Percentiles rank a stretch among this genome's conserved stretches.
phyloP scores from a whole-genome alignment of 345 rosid genomes.

The Clarkia xantiana region DNA sequence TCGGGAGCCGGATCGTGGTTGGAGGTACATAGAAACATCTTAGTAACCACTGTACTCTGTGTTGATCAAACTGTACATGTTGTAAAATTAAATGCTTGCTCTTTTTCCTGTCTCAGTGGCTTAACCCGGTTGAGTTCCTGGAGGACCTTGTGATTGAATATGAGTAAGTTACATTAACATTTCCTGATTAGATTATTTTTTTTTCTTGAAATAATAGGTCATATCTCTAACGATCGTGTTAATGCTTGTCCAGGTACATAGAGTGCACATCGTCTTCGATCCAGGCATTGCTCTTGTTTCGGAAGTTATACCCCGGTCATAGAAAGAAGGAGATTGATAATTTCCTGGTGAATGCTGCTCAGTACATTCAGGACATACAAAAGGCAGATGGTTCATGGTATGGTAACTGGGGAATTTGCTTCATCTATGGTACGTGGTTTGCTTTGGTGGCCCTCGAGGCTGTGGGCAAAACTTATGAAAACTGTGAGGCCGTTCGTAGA shows the following conservation, averaged over 20 bases:
- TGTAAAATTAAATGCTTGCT: not conserved
- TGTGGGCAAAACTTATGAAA: slow-evolving; percentile 26
- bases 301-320: slow-evolving; percentile 30
- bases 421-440: slow-evolving; percentile 38
- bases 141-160: slow-evolving; percentile 32
- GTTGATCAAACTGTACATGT: not conserved
- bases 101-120: slow-evolving; percentile 17
- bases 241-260: slow-evolving; percentile 12
- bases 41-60: too few relatives aligned
- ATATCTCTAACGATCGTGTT: too few relatives aligned
- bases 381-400: slow-evolving; percentile 49
- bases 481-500: slow-evolving; percentile 21
- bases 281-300: slow-evolving; percentile 23
- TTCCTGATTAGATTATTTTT: too few relatives aligned
- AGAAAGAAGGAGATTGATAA: slow-evolving; percentile 32
- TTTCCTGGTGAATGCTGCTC: slow-evolving; percentile 25
- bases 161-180: slow-evolving; percentile 10
- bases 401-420: slow-evolving; percentile 51
- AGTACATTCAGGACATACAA: slow-evolving; percentile 28
- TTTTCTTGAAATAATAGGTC: too few relatives aligned
- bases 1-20: slow-evolving; percentile 33
- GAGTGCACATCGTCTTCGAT: slow-evolving; percentile 48
- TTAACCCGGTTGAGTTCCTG: slow-evolving; percentile 46
- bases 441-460: slow-evolving; percentile 31
- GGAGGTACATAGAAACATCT: slow-evolving; percentile 22